A percentile compares a stretch with the other conserved stretches of the same genome.
These are phyloP conservation scores for Nothopassalora personata DNA, from an alignment of 2,329 filamentous ascomycete genomes.

Conservation along the genomic window DNA sequence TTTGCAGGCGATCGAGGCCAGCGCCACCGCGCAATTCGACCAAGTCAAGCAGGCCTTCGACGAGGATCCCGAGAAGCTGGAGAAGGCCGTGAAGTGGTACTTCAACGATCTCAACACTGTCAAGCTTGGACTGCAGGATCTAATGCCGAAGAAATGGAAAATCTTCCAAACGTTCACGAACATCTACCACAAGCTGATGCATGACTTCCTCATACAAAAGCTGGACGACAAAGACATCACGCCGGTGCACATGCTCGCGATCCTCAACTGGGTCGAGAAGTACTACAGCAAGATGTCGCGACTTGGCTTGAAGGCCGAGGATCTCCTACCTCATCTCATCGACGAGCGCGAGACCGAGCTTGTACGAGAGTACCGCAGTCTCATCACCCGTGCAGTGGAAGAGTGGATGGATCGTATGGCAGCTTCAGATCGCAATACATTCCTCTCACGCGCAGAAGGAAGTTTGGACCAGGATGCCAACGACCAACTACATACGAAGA, in stretches of 20 bases:
- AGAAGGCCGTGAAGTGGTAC: conserved; percentile 89
- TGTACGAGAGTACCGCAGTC: conserved; percentile 85
- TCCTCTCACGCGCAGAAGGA: conserved; percentile 70
- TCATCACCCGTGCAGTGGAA: conserved; percentile 92
- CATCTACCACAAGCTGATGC: conserved; percentile 93
- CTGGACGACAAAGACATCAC: conserved; percentile 81
- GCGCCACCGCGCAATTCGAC: conserved; percentile 69
- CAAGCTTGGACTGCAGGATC: conserved; percentile 80
- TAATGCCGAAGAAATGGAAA: conserved; percentile 96
- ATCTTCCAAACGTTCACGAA: conserved; percentile 85
- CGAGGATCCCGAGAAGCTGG: conserved; percentile 73
- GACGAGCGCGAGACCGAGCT: conserved; percentile 87
- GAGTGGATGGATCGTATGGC: conserved; percentile 97
- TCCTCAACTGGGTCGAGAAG: conserved; percentile 91
- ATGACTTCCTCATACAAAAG: conserved; percentile 78
- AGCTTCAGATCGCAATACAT: conserved; percentile 71
- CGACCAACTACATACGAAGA: conserved; percentile 86
- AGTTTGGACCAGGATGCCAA: conserved; percentile 84
- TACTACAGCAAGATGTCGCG: conserved; percentile 96
- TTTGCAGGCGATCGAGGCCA: conserved; percentile 68
- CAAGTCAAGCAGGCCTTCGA: conserved; percentile 69
- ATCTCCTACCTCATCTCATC: conserved; percentile 79
- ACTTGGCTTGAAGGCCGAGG: conserved; percentile 68
- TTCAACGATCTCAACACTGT: conserved; percentile 97
- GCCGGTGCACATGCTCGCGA: conserved; percentile 80